Percentiles rank a stretch among this genome's conserved stretches.
Evolutionary conservation across 1,284 basidiomycete species (phyloP).

Genomic region (Malassezia psittaci): DNA sequence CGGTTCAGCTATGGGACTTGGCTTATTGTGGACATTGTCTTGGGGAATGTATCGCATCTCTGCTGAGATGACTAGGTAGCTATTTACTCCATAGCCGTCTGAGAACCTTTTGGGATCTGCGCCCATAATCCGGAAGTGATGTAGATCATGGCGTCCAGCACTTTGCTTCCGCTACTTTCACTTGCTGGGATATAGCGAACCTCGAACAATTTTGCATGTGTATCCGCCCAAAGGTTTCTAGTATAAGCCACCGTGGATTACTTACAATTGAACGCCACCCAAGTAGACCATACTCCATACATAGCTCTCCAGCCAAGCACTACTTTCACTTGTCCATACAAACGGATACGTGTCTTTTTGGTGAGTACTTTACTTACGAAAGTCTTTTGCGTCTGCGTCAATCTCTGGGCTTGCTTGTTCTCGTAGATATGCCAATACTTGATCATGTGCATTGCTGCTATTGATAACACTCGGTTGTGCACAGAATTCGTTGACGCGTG

Average conservation of each 20-base stretch:
- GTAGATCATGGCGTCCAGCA: neutral
- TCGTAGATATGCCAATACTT: constrained; percentile 31
- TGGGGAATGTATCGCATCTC: neutral
- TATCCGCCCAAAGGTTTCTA: constrained; percentile 28
- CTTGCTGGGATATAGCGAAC: neutral
- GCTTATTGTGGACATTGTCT: neutral
- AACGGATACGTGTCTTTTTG: constrained; percentile 17
- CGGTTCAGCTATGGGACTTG: neutral
- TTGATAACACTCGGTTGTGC: constrained; percentile 15
- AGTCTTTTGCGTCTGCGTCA: neutral
- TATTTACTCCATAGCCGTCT: neutral
- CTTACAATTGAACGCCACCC: constrained; percentile 14
- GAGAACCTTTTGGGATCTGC: neutral
- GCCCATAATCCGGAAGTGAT: constrained; percentile 1
- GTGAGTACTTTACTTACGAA: neutral
- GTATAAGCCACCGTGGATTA: constrained; percentile 5
- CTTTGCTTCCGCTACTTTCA: neutral
- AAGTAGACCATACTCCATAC: constrained; percentile 41
- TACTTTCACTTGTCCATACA: constrained; percentile 30
- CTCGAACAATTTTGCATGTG: constrained; percentile 16
- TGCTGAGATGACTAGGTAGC: neutral
- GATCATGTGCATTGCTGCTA: constrained; percentile 23
- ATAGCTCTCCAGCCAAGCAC: constrained; percentile 36
- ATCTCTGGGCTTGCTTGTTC: constrained; percentile 21
- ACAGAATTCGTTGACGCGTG: constrained; percentile 30